Percentiles rank a stretch among this genome's conserved stretches.
These are phyloP conservation scores for Scleroderma citrinum DNA, from an alignment of 768 basidiomycete genomes.

Conservation along the genomic window DNA sequence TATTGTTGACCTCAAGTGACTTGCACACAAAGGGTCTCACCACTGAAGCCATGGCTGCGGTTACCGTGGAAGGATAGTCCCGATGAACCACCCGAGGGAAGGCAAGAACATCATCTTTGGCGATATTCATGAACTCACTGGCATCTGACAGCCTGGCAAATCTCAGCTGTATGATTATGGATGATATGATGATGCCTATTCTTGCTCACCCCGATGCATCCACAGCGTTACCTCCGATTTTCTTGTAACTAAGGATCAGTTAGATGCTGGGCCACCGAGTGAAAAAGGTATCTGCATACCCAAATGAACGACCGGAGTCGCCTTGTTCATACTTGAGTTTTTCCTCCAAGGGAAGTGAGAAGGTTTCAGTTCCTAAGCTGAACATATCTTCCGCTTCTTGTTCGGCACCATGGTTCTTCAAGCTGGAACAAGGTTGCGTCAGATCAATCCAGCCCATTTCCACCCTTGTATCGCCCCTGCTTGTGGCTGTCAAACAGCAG, in stretches of 20 bases:
- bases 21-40: slow-evolving; percentile 53
- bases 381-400: slow-evolving; percentile 35
- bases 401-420: slow-evolving; percentile 40
- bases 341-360: slow-evolving; percentile 37
- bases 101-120: slow-evolving; percentile 63
- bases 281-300: slow-evolving; percentile 17
- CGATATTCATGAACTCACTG: slow-evolving; percentile 59
- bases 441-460: no score
- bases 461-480: no score
- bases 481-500: not conserved
- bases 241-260: slow-evolving; percentile 45
- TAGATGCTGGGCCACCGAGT: not conserved
- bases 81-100: slow-evolving; percentile 50
- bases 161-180: not conserved
- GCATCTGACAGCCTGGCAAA: slow-evolving; percentile 35
- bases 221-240: slow-evolving; percentile 54
- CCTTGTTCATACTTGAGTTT: slow-evolving; percentile 41
- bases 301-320: slow-evolving; percentile 35
- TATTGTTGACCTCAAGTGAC: slow-evolving; percentile 50
- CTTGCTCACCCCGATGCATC: slow-evolving; percentile 50
- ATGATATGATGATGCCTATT: not conserved
- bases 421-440: slow-evolving; percentile 17
- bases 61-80: slow-evolving; percentile 50
- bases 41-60: slow-evolving; percentile 42
- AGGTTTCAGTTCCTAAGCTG: slow-evolving; percentile 35